These are phyloP conservation scores for Pulveroboletus frians DNA, from an alignment of 768 basidiomycete species.

Conservation along the genomic window DNA sequence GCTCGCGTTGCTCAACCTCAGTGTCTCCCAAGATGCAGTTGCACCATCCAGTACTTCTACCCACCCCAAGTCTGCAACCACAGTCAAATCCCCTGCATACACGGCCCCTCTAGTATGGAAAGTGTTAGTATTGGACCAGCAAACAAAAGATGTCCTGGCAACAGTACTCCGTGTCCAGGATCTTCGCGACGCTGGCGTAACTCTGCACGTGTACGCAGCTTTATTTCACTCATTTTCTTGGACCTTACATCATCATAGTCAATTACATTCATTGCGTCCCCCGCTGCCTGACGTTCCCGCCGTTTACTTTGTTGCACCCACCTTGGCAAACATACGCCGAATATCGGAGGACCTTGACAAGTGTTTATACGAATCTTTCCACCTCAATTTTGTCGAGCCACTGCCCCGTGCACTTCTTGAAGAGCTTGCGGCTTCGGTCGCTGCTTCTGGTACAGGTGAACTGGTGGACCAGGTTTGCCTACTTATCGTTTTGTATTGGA, in stretches of 20 bases:
- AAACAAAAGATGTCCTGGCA: constrained; percentile 93
- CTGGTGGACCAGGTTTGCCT: constrained; percentile 64
- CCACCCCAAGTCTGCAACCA: constrained; percentile 30
- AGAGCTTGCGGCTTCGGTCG: constrained; percentile 86
- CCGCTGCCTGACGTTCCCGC: constrained; percentile 93
- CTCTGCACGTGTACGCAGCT: constrained; percentile 85
- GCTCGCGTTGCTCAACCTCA: constrained; percentile 82
- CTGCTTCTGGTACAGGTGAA: constrained; percentile 79
- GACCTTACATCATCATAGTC: constrained; percentile 44
- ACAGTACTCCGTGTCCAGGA: constrained; percentile 95
- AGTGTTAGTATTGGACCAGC: constrained; percentile 88
- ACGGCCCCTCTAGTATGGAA: constrained; percentile 90
- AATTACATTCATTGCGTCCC: constrained; percentile 85
- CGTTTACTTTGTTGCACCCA: constrained; percentile 93
- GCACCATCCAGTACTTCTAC: constrained; percentile 2
- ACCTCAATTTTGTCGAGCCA: constrained; percentile 93
- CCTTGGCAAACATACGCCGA: constrained; percentile 75
- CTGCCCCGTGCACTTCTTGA: constrained; percentile 85
- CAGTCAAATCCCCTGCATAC: constrained; percentile 47
- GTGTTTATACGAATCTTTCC: constrained; percentile 84
- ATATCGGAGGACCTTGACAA: constrained; percentile 94
- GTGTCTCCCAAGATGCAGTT: constrained; percentile 40
- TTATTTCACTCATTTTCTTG: background rate
- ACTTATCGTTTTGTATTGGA: background rate
- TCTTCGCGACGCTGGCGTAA: constrained; percentile 93